Evolutionary conservation across 768 basidiomycete genomes (phyloP).

Genomic region (Pluteus cervinus): DNA sequence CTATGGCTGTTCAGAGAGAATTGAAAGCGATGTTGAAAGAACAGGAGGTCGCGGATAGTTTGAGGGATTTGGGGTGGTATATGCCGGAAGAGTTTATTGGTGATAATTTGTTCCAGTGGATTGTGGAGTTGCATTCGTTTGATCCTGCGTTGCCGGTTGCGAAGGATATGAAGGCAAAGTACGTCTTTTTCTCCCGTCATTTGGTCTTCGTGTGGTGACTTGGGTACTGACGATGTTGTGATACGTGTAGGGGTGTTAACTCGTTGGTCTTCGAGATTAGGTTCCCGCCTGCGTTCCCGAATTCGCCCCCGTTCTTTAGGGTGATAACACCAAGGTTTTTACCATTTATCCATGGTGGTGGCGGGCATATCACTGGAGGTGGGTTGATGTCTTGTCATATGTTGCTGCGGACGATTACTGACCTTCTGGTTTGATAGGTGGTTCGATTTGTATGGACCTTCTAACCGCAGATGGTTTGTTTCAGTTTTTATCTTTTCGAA

Average conservation of each 20-base stretch:
- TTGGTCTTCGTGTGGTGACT: background rate
- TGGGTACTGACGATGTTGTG: constrained; percentile 1
- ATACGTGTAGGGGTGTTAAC: constrained; percentile 39
- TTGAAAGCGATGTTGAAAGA: constrained; percentile 55
- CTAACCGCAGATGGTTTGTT: constrained; percentile 61
- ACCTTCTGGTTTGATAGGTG: constrained; percentile 32
- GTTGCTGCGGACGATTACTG: background rate
- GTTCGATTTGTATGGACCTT: constrained; percentile 73
- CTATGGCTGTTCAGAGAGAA: constrained; percentile 56
- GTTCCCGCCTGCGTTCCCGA: constrained; percentile 61
- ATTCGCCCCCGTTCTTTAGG: constrained; percentile 71
- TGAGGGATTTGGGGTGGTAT: constrained; percentile 65
- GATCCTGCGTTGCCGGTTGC: constrained; percentile 55
- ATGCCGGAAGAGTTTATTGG: constrained; percentile 59
- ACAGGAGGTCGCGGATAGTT: constrained; percentile 38
- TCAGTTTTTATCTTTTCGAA: constrained; percentile 15
- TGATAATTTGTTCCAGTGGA: constrained; percentile 69
- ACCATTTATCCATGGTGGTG: constrained; percentile 65
- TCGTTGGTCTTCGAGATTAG: constrained; percentile 71
- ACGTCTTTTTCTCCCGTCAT: constrained; percentile 12
- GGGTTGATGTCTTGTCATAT: constrained; percentile 6
- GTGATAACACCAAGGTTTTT: constrained; percentile 69
- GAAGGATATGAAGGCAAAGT: constrained; percentile 49
- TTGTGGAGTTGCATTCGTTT: constrained; percentile 69
- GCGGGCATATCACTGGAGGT: constrained; percentile 65